Evolutionary conservation across 1,139 yeast genomes (phyloP).

Genomic region (Diutina ranongensis): DNA sequence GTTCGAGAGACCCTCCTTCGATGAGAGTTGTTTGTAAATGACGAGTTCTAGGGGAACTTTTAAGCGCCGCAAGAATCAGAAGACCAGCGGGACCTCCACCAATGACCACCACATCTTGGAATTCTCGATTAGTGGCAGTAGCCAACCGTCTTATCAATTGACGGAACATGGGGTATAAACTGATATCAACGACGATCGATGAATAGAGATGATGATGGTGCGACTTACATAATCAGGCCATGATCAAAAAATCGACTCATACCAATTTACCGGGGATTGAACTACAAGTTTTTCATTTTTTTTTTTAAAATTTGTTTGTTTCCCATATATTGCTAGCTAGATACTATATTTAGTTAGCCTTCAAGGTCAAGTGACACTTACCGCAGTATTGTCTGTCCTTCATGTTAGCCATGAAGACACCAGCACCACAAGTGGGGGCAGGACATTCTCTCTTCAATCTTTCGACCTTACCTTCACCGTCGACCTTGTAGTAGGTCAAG

Average conservation of each 20-base stretch:
- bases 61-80: constrained; percentile 69
- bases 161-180: background rate
- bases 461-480: constrained; percentile 96
- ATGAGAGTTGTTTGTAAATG: constrained; percentile 55
- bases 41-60: constrained; percentile 50
- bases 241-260: too few species aligned
- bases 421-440: constrained; percentile 89
- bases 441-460: constrained; percentile 97
- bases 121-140: constrained; percentile 12
- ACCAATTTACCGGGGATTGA: too few species aligned
- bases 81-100: constrained; percentile 99
- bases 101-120: constrained; percentile 69
- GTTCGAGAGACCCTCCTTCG: constrained; percentile 55
- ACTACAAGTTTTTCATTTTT: too few species aligned
- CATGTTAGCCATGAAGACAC: constrained; percentile 99
- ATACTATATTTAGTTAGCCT: constrained; percentile 14
- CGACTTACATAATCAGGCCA: background rate
- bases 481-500: constrained; percentile 98
- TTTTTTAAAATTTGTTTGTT: too few species aligned
- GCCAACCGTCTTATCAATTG: constrained; percentile 7
- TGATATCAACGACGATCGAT: background rate
- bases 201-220: background rate
- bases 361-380: constrained; percentile 93
- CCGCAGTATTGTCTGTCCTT: constrained; percentile 99
- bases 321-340: background rate